phyloP scores from a whole-genome alignment of 116 monocot genomes.

The Trichopus zeylanicus region DNA sequence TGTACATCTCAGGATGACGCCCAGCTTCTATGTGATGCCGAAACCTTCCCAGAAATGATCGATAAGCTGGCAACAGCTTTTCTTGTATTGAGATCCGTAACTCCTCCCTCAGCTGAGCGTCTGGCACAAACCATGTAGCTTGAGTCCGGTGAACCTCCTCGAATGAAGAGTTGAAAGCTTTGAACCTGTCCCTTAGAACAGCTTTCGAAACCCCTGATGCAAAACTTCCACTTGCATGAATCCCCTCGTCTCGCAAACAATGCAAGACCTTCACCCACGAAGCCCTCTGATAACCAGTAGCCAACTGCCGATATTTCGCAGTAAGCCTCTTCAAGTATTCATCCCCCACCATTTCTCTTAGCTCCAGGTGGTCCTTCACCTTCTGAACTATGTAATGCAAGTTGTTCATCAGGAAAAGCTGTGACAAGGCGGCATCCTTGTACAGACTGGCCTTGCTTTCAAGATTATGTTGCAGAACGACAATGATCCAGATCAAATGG shows the following conservation, averaged over 20 bases:
- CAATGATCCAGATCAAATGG: conserved; percentile 68
- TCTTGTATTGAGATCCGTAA: conserved; percentile 74
- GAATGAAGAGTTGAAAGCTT: conserved; percentile 70
- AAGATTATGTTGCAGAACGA: conserved; percentile 44
- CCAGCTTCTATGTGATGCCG: conserved; percentile 63
- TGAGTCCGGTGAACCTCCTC: conserved; percentile 66
- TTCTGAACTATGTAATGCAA: conserved; percentile 79
- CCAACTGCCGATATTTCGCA: conserved; percentile 33
- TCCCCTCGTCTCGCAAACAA: conserved; percentile 75
- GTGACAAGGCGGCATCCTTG: conserved; percentile 39
- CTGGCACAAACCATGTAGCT: conserved; percentile 61
- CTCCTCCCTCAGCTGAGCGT: conserved; percentile 71
- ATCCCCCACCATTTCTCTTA: conserved; percentile 42
- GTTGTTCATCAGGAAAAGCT: conserved; percentile 85
- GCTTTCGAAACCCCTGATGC: conserved; percentile 43
- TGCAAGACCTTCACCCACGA: conserved; percentile 49
- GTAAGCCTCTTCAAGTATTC: conserved; percentile 45
- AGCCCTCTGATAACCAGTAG: conserved; percentile 59
- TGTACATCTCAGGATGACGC: conserved; percentile 65
- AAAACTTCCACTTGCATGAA: conserved; percentile 53
- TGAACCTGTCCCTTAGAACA: conserved; percentile 71
- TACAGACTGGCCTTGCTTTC: conserved; percentile 61
- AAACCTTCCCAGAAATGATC: conserved; percentile 77
- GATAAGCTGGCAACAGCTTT: conserved; percentile 64
- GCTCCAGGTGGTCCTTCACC: conserved; percentile 47